Conservation (phyloP, 345 rosid genomes). For the Orychophragmus violaceus region DNA sequence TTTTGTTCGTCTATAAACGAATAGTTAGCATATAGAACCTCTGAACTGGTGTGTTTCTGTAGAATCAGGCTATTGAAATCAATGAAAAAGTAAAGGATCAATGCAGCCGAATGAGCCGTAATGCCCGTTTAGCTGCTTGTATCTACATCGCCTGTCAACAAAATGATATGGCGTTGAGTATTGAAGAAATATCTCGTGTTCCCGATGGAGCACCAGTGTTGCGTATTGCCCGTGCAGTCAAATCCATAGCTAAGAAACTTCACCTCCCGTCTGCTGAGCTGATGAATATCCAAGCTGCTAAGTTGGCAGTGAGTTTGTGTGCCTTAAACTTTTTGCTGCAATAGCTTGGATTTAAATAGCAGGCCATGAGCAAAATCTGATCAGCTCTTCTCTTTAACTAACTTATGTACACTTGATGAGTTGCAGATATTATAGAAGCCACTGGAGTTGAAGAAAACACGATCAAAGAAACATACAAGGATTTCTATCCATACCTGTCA, state of each 20-base stretch:
- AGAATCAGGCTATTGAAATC: background rate
- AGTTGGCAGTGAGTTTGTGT: conserved; percentile 56
- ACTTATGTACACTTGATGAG: background rate
- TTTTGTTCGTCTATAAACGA: no score
- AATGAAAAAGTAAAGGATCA: background rate
- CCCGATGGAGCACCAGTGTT: no score
- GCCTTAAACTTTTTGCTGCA: background rate
- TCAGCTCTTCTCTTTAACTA: background rate
- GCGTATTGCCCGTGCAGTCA: no score
- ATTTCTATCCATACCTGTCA: background rate
- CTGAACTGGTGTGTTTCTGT: no score
- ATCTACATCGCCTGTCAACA: background rate
- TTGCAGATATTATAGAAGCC: background rate
- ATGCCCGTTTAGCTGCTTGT: background rate
- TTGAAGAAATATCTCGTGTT: no score
- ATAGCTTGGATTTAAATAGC: background rate
- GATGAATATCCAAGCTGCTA: conserved; percentile 36
- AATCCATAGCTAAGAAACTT: background rate
- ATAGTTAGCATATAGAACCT: no score
- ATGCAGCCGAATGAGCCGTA: no score
- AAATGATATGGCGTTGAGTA: background rate
- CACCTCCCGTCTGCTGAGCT: background rate
- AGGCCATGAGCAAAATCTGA: no score
- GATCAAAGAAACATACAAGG: no score
- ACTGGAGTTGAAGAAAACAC: background rate